A percentile compares a stretch with the other conserved stretches of the same genome.
These are phyloP conservation scores for Boletus smithii DNA, from an alignment of 1,284 basidiomycete species.

Conservation along the genomic window DNA sequence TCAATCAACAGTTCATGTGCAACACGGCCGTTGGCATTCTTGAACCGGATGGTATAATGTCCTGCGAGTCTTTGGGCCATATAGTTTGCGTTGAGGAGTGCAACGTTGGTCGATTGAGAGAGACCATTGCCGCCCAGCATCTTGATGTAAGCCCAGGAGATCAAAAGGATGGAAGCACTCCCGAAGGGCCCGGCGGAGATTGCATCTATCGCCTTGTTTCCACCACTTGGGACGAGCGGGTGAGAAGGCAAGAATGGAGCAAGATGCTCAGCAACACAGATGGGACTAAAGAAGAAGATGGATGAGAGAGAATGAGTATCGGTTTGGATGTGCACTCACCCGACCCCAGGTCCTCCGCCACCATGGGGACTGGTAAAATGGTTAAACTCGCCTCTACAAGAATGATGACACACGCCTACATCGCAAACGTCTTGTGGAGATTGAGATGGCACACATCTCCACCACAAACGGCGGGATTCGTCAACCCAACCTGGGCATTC, in stretches of 20 bases:
- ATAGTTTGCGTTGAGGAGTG: conserved; percentile 95
- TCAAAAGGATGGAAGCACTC: conserved; percentile 91
- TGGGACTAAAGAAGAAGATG: conserved; percentile 64
- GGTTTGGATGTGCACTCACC: conserved; percentile 41
- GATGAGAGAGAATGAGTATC: conserved; percentile 6
- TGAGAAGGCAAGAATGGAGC: conserved; percentile 95
- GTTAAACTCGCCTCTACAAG: conserved; percentile 7
- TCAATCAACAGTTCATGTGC: conserved; percentile 97
- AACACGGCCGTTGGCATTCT: conserved; percentile 86
- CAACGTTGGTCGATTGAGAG: conserved; percentile 79
- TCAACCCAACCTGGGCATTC: conserved; percentile 94
- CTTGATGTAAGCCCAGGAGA: conserved; percentile 98
- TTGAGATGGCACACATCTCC: conserved; percentile 98
- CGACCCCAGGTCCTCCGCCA: conserved; percentile 94
- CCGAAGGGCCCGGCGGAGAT: conserved; percentile 93
- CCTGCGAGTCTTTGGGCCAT: conserved; percentile 86
- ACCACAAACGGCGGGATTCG: conserved; percentile 93
- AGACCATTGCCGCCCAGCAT: conserved; percentile 95
- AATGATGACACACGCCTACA: conserved; percentile 44
- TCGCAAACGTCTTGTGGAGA: conserved; percentile 94
- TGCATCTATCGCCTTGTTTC: conserved; percentile 76
- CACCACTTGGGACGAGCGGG: conserved; percentile 70
- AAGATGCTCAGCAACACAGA: conserved; percentile 91
- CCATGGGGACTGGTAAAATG: conserved; percentile 76
- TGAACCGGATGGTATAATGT: conserved; percentile 88